Percentiles rank a stretch among this genome's conserved stretches.
These are phyloP conservation scores for Phytophthora agathidicida DNA, from an alignment of 352 stramenopile genomes.

Conservation along the genomic window DNA sequence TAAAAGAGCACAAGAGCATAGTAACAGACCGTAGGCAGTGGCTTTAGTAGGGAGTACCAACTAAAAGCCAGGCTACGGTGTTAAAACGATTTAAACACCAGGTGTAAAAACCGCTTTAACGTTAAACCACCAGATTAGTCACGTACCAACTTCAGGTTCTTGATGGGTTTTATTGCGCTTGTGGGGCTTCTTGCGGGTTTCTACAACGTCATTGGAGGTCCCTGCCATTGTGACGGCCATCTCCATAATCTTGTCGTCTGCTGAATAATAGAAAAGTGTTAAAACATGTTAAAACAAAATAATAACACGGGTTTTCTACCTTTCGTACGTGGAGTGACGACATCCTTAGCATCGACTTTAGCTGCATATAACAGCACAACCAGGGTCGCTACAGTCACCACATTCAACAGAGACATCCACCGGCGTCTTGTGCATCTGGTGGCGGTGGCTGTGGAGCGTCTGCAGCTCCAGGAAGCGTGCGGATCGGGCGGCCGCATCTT, in stretches of 20 bases:
- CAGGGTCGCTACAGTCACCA: constrained; percentile 1
- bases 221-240: constrained; percentile 23
- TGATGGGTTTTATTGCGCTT: constrained; percentile 34
- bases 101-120: constrained; percentile 15
- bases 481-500: constrained; percentile 20
- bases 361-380: constrained; percentile 9
- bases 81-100: constrained; percentile 3
- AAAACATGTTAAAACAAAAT: constrained; percentile 9
- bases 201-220: neutral
- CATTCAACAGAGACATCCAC: neutral
- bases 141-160: constrained; percentile 47
- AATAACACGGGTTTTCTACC: constrained; percentile 11
- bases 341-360: constrained; percentile 16
- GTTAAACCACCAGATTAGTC: neutral
- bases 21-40: neutral
- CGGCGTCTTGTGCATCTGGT: neutral
- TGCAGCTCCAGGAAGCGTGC: neutral
- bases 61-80: neutral
- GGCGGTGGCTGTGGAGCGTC: neutral
- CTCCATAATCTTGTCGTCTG: constrained; percentile 13
- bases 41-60: constrained; percentile 16
- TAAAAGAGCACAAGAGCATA: constrained; percentile 10
- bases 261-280: constrained; percentile 5
- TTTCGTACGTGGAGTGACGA: constrained; percentile 24
- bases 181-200: constrained; percentile 16